Base-by-base conservation (phyloP, 148 eudicot genomes). In the Hydrangea macrophylla region DNA sequence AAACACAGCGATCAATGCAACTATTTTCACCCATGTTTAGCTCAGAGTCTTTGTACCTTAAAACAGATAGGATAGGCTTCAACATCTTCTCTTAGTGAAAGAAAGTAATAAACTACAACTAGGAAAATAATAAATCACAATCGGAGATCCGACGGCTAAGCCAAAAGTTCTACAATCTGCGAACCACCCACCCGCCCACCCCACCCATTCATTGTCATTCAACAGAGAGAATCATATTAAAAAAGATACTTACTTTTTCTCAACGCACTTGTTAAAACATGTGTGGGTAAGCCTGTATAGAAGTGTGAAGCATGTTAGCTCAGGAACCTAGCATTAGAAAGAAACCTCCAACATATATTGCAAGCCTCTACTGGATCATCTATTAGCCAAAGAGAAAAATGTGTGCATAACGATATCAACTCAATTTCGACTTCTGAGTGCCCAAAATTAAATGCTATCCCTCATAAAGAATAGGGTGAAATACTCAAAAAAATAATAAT, bases 1-100 rank as follows among this genome's bases (percentile, higher is more conserved):
- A 87, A 40, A 90, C 98, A 74, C 98, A 87, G 18, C 96, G 88
- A 72, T 92, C 96, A 24, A 92, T 83, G 81, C 98, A 92, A 33
- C 80, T 85, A 72, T 79, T 92, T 81, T 92, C 96, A 65, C 91
- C 96, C 86, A 92, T 87, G 76, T 85, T 79, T 37, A 92, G 77
- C 76, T 88, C 98, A 39, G 85, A 69, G 26, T 92, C 98, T 81
- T 89, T 92, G 85, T 85, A 92, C 83, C 96, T 89, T 78, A 62
- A 68, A 79, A 73, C n/a, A 53, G 25, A n/a, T 8, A 22, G 27
- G 26, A 39, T 6, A 63, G 5, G 35, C 18, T 15, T 37, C 13
- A 22, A 54, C 33, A 5, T 48, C 23, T 15, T 25, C 60, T 60
- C 30, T 31, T 20, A 35, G 36, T 25, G 58, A 15, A 37, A 68